Percentiles rank a stretch among this genome's conserved stretches.
Evolutionary conservation across 1,284 basidiomycete genomes (phyloP).

Genomic region (Melanopsichium pennsylvanicum): DNA sequence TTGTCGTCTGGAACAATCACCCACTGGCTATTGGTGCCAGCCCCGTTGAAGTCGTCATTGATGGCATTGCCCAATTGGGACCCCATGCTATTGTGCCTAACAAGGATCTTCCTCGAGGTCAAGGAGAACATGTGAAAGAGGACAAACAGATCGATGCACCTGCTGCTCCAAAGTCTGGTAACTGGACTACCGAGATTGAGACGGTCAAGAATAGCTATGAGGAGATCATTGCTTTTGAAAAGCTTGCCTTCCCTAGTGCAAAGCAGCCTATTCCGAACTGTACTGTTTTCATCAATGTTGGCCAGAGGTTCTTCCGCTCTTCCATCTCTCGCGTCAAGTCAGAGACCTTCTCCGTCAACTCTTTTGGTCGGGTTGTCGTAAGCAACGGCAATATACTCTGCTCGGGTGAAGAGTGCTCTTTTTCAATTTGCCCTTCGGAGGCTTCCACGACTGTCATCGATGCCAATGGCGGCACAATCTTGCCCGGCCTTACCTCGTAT

Average conservation of each 20-base stretch:
- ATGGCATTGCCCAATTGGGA: conserved; percentile 69
- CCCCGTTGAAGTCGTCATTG: conserved; percentile 72
- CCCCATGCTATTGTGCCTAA: conserved; percentile 19
- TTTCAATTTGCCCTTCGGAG: neutral
- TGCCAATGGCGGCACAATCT: conserved; percentile 30
- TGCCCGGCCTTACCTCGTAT: conserved; percentile 51
- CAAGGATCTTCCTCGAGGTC: conserved; percentile 3
- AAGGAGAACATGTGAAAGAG: neutral
- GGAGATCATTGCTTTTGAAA: conserved; percentile 42
- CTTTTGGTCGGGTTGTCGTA: conserved; percentile 27
- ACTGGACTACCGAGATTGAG: conserved; percentile 46
- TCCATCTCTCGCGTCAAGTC: neutral
- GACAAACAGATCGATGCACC: conserved; percentile 12
- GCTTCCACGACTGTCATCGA: conserved; percentile 15
- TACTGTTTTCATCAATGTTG: conserved; percentile 48
- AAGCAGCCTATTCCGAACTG: conserved; percentile 7
- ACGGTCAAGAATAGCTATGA: conserved; percentile 30
- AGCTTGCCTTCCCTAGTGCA: conserved; percentile 47
- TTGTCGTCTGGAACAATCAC: conserved; percentile 90
- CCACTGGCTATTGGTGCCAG: conserved; percentile 73
- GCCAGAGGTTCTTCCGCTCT: conserved; percentile 25
- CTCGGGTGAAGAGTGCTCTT: conserved; percentile 14
- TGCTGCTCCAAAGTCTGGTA: conserved; percentile 20
- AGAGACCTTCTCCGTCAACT: conserved; percentile 3
- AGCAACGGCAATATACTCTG: conserved; percentile 41